Conservation (phyloP, 2,329 filamentous ascomycete species). For the Ophiocordyceps camponoti-floridani region DNA sequence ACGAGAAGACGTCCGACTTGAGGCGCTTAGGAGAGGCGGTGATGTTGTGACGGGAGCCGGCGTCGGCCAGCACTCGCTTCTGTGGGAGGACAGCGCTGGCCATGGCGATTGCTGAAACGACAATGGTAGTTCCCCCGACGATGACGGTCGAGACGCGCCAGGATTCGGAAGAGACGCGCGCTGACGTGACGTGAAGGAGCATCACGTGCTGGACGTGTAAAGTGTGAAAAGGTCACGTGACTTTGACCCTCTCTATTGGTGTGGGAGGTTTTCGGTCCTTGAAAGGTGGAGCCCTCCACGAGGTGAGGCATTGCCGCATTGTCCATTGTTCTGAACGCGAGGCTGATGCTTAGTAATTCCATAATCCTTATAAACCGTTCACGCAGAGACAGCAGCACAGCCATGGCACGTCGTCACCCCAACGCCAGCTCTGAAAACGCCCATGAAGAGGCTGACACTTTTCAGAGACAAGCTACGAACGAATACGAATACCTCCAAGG, state of each 20-base stretch:
- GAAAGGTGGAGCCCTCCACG: too few relatives aligned
- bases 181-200: background rate
- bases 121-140: background rate
- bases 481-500: too few relatives aligned
- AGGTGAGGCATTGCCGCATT: too few relatives aligned
- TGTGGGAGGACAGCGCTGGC: conserved; percentile 38
- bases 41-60: conserved; percentile 45
- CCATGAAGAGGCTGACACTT: background rate
- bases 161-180: background rate
- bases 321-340: too few relatives aligned
- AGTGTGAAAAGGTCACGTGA: too few relatives aligned
- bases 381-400: too few relatives aligned
- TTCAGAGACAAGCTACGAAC: background rate
- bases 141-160: background rate
- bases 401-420: too few relatives aligned
- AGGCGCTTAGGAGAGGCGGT: conserved; percentile 59
- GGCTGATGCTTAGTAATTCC: too few relatives aligned
- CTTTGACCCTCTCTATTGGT: too few relatives aligned
- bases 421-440: background rate
- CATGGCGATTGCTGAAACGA: conserved; percentile 17
- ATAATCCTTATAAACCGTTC: too few relatives aligned
- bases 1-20: conserved; percentile 50
- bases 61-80: conserved; percentile 57
- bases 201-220: background rate
- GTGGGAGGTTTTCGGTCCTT: too few relatives aligned